phyloP scores from a whole-genome alignment of 345 rosid species.

The Rhodamnia rubescens region DNA sequence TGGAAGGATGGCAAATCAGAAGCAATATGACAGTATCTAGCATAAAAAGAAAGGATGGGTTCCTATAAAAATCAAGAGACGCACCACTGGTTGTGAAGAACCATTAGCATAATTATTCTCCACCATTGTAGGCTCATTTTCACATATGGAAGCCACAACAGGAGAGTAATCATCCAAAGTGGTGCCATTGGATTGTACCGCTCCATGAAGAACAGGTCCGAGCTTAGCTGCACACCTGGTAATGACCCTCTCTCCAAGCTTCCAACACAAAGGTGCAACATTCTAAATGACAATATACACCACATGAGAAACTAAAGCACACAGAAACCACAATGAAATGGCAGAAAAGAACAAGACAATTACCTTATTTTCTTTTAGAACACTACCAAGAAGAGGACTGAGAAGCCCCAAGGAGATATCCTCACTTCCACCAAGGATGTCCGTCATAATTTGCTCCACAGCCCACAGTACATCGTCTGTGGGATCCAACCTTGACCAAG shows the following conservation, averaged over 20 bases:
- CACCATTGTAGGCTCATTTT: slow-evolving; percentile 10
- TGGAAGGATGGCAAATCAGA: neutral
- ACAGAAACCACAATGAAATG: neutral
- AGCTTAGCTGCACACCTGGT: slow-evolving; percentile 45
- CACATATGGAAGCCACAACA: slow-evolving; percentile 37
- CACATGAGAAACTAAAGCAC: neutral
- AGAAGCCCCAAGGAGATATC: slow-evolving; percentile 42
- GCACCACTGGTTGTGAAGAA: slow-evolving; percentile 36
- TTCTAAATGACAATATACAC: slow-evolving; percentile 17
- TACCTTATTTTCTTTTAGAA: slow-evolving; percentile 58
- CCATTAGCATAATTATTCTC: slow-evolving; percentile 10
- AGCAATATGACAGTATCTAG: neutral
- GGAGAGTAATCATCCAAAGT: slow-evolving; percentile 49
- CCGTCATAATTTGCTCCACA: slow-evolving; percentile 69
- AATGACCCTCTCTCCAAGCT: slow-evolving; percentile 52
- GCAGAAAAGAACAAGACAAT: slow-evolving; percentile 1
- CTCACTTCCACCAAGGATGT: slow-evolving; percentile 58
- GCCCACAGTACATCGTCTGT: slow-evolving; percentile 34
- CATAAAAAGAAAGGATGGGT: neutral
- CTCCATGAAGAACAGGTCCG: slow-evolving; percentile 41
- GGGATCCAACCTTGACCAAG: slow-evolving; percentile 36
- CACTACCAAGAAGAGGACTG: slow-evolving; percentile 43
- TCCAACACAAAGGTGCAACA: slow-evolving; percentile 33
- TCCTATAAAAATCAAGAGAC: slow-evolving; percentile 1
- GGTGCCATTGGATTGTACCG: slow-evolving; percentile 24